These are phyloP conservation scores for Colletotrichum higginsianum DNA, from an alignment of 2,329 filamentous ascomycete genomes.

Conservation along the genomic window DNA sequence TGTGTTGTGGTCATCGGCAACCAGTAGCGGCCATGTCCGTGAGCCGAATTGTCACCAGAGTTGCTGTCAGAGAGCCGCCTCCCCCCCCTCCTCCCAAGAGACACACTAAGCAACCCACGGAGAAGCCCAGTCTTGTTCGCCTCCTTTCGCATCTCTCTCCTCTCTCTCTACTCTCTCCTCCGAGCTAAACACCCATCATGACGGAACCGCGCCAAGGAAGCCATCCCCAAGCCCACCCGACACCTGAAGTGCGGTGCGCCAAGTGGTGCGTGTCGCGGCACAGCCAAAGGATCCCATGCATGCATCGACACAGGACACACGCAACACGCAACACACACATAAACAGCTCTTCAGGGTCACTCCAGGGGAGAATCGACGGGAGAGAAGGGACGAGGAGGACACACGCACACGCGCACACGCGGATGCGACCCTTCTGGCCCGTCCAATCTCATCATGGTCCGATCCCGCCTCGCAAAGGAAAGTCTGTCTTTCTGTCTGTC, in stretches of 20 bases:
- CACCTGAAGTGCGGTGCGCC: constrained; percentile 16
- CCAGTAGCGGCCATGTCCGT: too few relatives aligned
- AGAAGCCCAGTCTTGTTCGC: too few relatives aligned
- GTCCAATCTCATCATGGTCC: background rate
- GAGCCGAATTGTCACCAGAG: too few relatives aligned
- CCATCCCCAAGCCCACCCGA: background rate
- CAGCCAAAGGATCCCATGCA: constrained; percentile 12
- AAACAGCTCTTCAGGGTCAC: background rate
- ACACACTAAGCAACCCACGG: too few relatives aligned
- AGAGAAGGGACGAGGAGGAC: constrained; percentile 8
- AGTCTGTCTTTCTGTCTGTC: too few relatives aligned
- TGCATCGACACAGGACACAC: background rate
- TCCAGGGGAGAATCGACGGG: background rate
- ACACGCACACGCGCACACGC: background rate
- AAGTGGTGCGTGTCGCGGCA: constrained; percentile 34
- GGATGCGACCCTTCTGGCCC: constrained; percentile 15
- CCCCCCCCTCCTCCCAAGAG: too few relatives aligned
- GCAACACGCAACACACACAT: background rate
- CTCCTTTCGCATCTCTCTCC: too few relatives aligned
- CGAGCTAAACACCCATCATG: background rate
- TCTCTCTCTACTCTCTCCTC: too few relatives aligned
- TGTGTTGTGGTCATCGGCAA: too few relatives aligned
- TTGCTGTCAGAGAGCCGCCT: too few relatives aligned
- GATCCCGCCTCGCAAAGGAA: too few relatives aligned
- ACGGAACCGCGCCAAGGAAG: background rate